Percentiles rank a stretch among this genome's conserved stretches.
Evolutionary conservation across 768 basidiomycete genomes (phyloP).

Genomic region (Calocera viscosa): DNA sequence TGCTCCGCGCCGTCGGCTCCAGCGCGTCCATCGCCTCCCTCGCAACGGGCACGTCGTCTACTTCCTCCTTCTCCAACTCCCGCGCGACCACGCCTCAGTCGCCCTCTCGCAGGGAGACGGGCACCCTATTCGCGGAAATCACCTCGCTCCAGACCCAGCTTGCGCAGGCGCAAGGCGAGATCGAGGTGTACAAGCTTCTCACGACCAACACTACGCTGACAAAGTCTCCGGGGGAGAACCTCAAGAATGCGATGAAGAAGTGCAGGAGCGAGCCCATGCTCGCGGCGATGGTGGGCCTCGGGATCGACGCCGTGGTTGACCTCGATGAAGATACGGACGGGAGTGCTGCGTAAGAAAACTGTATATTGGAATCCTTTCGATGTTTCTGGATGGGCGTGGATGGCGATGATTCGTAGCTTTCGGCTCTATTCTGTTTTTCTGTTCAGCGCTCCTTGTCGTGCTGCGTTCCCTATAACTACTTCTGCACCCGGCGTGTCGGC

Average conservation of each 20-base stretch:
- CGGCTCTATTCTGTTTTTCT: too few relatives aligned
- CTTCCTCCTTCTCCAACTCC: neutral
- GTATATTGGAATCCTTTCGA: too few relatives aligned
- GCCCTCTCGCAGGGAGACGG: neutral
- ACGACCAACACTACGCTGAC: neutral
- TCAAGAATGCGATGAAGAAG: slow-evolving; percentile 7
- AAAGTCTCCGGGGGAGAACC: neutral
- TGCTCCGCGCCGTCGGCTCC: neutral
- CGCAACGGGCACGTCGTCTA: neutral
- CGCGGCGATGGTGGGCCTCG: neutral
- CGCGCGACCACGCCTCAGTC: neutral
- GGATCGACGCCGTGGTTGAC: neutral
- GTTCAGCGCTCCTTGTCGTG: too few relatives aligned
- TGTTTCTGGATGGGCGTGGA: too few relatives aligned
- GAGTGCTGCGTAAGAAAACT: neutral
- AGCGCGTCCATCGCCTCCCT: neutral
- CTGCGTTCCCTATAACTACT: too few relatives aligned
- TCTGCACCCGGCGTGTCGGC: neutral
- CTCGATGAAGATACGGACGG: neutral
- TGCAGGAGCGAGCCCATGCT: slow-evolving; percentile 2
- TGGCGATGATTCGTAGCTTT: too few relatives aligned
- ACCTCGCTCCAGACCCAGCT: neutral
- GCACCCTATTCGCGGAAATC: slow-evolving; percentile 1
- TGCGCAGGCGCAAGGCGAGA: slow-evolving; percentile 4
- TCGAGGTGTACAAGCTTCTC: slow-evolving; percentile 6